A percentile compares a stretch with the other conserved stretches of the same genome.
Conservation (phyloP, 2,329 filamentous ascomycete genomes). For the Dissoconium aciculare region DNA sequence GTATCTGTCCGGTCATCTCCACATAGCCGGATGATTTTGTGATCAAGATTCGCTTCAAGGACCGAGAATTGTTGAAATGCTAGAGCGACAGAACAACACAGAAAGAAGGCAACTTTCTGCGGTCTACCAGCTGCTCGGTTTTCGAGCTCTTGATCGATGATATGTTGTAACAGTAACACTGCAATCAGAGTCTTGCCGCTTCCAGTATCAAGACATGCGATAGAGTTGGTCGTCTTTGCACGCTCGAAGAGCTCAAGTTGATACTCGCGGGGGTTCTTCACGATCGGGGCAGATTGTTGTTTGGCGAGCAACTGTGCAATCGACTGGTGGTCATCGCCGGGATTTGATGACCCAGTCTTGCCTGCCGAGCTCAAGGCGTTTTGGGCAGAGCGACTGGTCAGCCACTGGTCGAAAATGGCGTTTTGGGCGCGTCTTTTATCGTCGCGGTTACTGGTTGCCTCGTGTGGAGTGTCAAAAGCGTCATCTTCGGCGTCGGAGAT, state of each 20-base stretch:
- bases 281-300: slow-evolving; percentile 40
- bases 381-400: slow-evolving; percentile 29
- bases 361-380: slow-evolving; percentile 28
- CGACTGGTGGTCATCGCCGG: slow-evolving; percentile 36
- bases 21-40: slow-evolving; percentile 57
- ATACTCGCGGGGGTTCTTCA: slow-evolving; percentile 71
- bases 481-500: slow-evolving; percentile 15
- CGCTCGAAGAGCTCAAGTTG: slow-evolving; percentile 82
- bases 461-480: slow-evolving; percentile 3
- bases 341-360: slow-evolving; percentile 19
- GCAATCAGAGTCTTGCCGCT: slow-evolving; percentile 96
- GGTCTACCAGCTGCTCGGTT: slow-evolving; percentile 45
- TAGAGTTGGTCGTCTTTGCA: slow-evolving; percentile 71
- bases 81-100: slow-evolving; percentile 74
- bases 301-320: slow-evolving; percentile 39
- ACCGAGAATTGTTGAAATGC: slow-evolving; percentile 83
- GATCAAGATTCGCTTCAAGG: slow-evolving; percentile 63
- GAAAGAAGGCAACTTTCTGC: slow-evolving; percentile 64
- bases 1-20: slow-evolving; percentile 51
- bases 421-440: slow-evolving; percentile 30
- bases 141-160: slow-evolving; percentile 63
- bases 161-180: slow-evolving; percentile 63
- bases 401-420: slow-evolving; percentile 28
- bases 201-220: slow-evolving; percentile 89
- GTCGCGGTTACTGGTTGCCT: slow-evolving; percentile 14